Evolutionary conservation across 2,329 filamentous ascomycete species (phyloP).

Genomic region (Aspergillus bombycis): DNA sequence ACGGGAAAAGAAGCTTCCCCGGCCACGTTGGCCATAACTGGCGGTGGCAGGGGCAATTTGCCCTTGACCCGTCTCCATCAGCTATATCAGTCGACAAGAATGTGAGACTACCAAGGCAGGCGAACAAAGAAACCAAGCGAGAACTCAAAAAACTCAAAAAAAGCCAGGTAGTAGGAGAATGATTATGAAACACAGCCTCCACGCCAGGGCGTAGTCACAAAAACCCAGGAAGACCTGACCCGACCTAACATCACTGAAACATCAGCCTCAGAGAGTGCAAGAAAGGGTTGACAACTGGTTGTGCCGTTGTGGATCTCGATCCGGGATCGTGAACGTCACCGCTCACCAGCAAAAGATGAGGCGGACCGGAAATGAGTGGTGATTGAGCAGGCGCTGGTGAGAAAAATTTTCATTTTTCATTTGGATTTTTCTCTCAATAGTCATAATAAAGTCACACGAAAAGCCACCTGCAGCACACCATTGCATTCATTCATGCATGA

Average conservation of each 20-base stretch:
- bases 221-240: not conserved
- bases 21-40: slow-evolving; percentile 4
- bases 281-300: not conserved
- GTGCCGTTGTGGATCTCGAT: slow-evolving; percentile 11
- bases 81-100: not conserved
- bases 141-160: not conserved
- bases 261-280: not conserved
- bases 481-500: slow-evolving; percentile 1
- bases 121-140: not conserved
- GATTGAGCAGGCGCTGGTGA: not conserved
- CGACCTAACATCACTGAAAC: not conserved
- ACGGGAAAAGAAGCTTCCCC: slow-evolving; percentile 1
- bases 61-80: not conserved
- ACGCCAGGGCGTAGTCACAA: not conserved
- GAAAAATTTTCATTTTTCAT: not conserved
- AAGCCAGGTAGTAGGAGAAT: not conserved
- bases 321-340: slow-evolving; percentile 16
- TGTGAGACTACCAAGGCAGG: not conserved
- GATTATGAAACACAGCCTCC: not conserved
- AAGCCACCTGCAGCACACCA: not conserved
- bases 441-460: not conserved
- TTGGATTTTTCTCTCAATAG: not conserved
- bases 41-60: slow-evolving; percentile 4
- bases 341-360: not conserved
- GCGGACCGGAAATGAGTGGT: not conserved